Evolutionary conservation across 768 basidiomycete species (phyloP).

Genomic region (Ephemerocybe angulata): DNA sequence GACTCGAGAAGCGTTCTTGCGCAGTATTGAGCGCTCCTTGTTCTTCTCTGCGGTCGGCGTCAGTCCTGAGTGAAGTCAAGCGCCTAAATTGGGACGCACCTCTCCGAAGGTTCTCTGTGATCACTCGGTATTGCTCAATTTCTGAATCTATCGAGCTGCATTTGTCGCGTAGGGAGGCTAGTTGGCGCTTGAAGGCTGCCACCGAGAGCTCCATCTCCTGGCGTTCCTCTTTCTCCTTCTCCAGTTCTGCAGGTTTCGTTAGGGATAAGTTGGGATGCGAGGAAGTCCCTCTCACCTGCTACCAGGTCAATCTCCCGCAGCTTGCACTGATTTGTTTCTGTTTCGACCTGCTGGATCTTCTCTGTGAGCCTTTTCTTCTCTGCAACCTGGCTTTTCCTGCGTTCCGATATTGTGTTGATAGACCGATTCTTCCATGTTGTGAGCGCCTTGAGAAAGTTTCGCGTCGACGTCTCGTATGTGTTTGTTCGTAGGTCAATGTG

Average conservation of each 20-base stretch:
- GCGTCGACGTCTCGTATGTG: slow-evolving; percentile 61
- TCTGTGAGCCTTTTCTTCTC: slow-evolving; percentile 65
- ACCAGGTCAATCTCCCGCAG: slow-evolving; percentile 76
- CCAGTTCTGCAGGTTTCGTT: slow-evolving; percentile 43
- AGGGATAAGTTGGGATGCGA: not conserved
- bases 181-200: slow-evolving; percentile 60
- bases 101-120: slow-evolving; percentile 58
- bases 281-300: slow-evolving; percentile 47
- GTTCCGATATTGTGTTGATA: slow-evolving; percentile 63
- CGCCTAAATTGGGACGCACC: slow-evolving; percentile 39
- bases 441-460: slow-evolving; percentile 71
- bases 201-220: slow-evolving; percentile 66
- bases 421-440: slow-evolving; percentile 69
- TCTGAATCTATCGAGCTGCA: slow-evolving; percentile 58
- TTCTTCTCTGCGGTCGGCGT: slow-evolving; percentile 55
- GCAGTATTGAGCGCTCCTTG: slow-evolving; percentile 57
- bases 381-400: slow-evolving; percentile 55
- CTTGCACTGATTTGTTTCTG: slow-evolving; percentile 73
- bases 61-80: not conserved
- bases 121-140: slow-evolving; percentile 67
- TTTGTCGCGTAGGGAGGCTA: slow-evolving; percentile 60
- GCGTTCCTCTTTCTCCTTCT: slow-evolving; percentile 67
- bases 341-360: slow-evolving; percentile 57
- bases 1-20: slow-evolving; percentile 46
- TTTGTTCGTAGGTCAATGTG: slow-evolving; percentile 61